These are phyloP conservation scores for Phytophthora chlamydospora DNA, from an alignment of 352 stramenopile genomes.

Conservation along the genomic window DNA sequence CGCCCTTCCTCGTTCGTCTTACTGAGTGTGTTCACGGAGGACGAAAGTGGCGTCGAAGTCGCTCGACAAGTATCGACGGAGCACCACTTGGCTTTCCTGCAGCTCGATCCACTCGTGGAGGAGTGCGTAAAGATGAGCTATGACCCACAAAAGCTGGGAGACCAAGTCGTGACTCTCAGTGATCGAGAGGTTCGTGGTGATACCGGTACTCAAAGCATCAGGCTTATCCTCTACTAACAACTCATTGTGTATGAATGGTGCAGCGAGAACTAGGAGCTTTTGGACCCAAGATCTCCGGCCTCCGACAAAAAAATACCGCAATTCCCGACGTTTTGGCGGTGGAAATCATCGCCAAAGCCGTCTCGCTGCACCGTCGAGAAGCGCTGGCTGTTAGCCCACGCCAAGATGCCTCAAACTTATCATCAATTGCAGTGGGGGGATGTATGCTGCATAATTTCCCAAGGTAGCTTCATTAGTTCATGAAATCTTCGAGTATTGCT, in stretches of 20 bases:
- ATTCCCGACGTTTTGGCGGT: slow-evolving; percentile 51
- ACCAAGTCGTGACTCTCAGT: slow-evolving; percentile 35
- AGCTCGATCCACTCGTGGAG: slow-evolving; percentile 55
- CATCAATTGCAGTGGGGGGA: slow-evolving; percentile 11
- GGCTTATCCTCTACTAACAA: too few relatives aligned
- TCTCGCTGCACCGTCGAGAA: slow-evolving; percentile 34
- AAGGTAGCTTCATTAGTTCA: slow-evolving; percentile 26
- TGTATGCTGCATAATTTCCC: slow-evolving; percentile 71
- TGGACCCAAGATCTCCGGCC: slow-evolving; percentile 42
- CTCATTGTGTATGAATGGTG: too few relatives aligned
- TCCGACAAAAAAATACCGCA: slow-evolving; percentile 54
- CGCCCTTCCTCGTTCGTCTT: slow-evolving; percentile 29
- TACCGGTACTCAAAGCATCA: too few relatives aligned
- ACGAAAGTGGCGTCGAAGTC: slow-evolving; percentile 23
- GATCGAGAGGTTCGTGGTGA: slow-evolving; percentile 52
- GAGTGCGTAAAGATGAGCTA: slow-evolving; percentile 61
- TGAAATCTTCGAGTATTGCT: background rate
- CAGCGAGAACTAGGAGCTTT: slow-evolving; percentile 63
- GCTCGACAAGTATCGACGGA: slow-evolving; percentile 42
- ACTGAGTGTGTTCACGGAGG: slow-evolving; percentile 40
- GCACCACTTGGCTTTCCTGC: slow-evolving; percentile 40
- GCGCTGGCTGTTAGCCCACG: background rate
- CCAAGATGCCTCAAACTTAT: background rate
- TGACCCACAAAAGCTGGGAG: slow-evolving; percentile 54
- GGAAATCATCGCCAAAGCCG: slow-evolving; percentile 54